Evolutionary conservation across 192 early-diverging fungal genomes (phyloP).

Genomic region (Podila horticola): DNA sequence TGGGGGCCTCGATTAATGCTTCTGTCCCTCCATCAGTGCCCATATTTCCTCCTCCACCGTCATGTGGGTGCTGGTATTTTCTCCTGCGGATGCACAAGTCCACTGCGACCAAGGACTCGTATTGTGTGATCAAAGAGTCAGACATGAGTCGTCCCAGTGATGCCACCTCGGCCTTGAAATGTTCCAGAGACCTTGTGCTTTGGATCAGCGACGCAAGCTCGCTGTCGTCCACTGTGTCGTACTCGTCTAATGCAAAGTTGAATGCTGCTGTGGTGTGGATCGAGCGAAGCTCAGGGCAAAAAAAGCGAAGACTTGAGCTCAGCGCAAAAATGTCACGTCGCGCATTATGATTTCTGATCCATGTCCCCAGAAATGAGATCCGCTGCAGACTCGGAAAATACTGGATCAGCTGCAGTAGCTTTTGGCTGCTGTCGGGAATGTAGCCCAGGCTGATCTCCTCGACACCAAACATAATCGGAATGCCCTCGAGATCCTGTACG

Average conservation of each 20-base stretch:
- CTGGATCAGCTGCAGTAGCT: conserved; percentile 15
- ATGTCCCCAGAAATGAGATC: conserved; percentile 36
- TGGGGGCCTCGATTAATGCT: background rate
- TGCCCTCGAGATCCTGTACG: conserved; percentile 10
- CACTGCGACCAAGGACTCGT: conserved; percentile 15
- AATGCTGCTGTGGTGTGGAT: conserved; percentile 23
- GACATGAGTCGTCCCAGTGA: conserved; percentile 20
- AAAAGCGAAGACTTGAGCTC: conserved; percentile 6
- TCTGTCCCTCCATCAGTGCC: background rate
- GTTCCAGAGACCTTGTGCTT: conserved; percentile 7
- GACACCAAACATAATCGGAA: conserved; percentile 15
- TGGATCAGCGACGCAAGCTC: conserved; percentile 25
- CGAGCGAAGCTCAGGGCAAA: conserved; percentile 22
- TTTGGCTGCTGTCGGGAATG: conserved; percentile 15
- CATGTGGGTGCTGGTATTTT: conserved; percentile 7
- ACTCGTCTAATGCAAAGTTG: conserved; percentile 15
- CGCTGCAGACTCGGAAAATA: conserved; percentile 18
- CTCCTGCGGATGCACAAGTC: conserved; percentile 20
- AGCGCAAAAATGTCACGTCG: conserved; percentile 13
- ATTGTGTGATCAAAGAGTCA: conserved; percentile 19
- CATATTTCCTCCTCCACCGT: too few relatives aligned
- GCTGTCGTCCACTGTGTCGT: conserved; percentile 26
- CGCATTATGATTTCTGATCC: conserved; percentile 8
- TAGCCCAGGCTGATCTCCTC: conserved; percentile 40
- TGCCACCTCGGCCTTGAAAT: conserved; percentile 18